Conservation (phyloP, 805 yeast species). For the Metschnikowia orientalis region DNA sequence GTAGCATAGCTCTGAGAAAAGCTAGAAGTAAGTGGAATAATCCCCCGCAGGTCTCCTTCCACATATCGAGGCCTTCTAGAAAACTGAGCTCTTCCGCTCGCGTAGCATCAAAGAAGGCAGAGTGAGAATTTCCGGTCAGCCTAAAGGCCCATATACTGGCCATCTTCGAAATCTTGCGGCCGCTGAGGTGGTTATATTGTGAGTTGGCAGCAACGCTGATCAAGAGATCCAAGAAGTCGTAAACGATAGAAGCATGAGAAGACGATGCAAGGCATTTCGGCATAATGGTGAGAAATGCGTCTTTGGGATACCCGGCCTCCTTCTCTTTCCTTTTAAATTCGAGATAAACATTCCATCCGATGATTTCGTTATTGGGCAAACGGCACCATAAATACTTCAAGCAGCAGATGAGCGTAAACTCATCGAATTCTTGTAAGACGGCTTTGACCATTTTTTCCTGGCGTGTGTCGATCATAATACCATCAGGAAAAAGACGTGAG, state of each 20-base stretch:
- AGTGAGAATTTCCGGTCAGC: constrained; percentile 16
- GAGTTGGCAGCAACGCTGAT: constrained; percentile 77
- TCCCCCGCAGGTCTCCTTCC: constrained; percentile 83
- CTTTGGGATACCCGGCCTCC: constrained; percentile 61
- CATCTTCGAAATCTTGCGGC: constrained; percentile 74
- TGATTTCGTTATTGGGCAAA: constrained; percentile 69
- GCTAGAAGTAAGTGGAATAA: constrained; percentile 75
- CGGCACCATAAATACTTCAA: constrained; percentile 86
- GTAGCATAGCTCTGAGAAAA: constrained; percentile 73
- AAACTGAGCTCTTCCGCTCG: constrained; percentile 37
- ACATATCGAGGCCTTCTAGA: constrained; percentile 65
- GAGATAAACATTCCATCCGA: constrained; percentile 82
- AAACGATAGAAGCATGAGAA: constrained; percentile 84
- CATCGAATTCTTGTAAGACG: constrained; percentile 51
- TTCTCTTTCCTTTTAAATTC: constrained; percentile 63
- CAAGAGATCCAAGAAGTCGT: constrained; percentile 78
- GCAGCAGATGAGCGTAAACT: constrained; percentile 65
- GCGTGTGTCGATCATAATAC: constrained; percentile 35
- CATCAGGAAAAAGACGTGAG: constrained; percentile 54
- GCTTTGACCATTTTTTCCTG: constrained; percentile 36
- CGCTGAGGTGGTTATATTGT: constrained; percentile 71
- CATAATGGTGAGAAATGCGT: constrained; percentile 75
- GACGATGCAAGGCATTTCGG: constrained; percentile 80
- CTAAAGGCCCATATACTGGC: constrained; percentile 86
- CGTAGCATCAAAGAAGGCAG: constrained; percentile 38